A percentile compares a stretch with the other conserved stretches of the same genome.
Conservation (phyloP, 257 asterid genomes). For the Solanum commersonii region DNA sequence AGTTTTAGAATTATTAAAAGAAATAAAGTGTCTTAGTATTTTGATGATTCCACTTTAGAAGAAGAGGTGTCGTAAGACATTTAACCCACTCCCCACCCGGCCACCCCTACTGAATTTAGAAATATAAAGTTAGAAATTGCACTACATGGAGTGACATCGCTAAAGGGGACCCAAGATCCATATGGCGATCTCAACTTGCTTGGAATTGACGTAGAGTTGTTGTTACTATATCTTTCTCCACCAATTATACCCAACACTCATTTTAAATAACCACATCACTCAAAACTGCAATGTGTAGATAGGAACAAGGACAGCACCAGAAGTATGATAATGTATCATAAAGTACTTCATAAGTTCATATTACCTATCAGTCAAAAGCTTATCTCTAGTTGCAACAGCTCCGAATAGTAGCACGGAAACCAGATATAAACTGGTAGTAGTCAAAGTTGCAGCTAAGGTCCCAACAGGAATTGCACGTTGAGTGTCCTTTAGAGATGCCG, state of each 20-base stretch:
- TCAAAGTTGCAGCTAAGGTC: conserved; percentile 83
- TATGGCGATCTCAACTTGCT: background rate
- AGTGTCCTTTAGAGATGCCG: conserved; percentile 96
- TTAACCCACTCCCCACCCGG: background rate
- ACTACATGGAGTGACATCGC: background rate
- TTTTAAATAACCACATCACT: background rate
- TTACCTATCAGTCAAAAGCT: conserved; percentile 96
- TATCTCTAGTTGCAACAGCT: conserved; percentile 92
- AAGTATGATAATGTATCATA: background rate
- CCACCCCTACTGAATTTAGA: background rate
- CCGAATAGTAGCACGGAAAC: conserved; percentile 79
- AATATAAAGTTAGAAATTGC: background rate
- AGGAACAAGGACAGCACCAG: background rate
- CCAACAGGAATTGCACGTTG: conserved; percentile 96
- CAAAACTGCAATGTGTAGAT: background rate
- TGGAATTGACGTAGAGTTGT: background rate
- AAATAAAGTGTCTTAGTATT: background rate
- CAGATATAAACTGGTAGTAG: conserved; percentile 71
- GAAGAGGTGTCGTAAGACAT: background rate
- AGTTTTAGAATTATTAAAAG: background rate
- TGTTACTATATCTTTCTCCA: background rate
- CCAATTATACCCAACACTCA: background rate
- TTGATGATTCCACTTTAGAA: background rate
- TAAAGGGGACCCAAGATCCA: background rate
- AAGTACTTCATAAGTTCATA: background rate